Evolutionary conservation across 1,284 basidiomycete species (phyloP), one percentile per base, ranked within the genome.

Genomic region (Ceratobasidium sp.): DNA sequence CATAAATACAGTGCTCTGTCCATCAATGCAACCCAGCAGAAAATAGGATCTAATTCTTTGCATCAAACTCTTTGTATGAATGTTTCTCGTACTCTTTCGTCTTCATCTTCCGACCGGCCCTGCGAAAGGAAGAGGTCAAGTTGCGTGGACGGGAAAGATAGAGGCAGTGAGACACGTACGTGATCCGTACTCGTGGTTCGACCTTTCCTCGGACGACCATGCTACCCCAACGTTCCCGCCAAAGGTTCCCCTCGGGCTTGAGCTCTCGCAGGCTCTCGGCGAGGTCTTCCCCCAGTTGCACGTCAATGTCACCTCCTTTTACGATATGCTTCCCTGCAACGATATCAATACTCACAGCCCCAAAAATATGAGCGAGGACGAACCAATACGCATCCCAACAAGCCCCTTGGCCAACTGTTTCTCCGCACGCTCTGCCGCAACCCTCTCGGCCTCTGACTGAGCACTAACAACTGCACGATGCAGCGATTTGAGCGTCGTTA

Each of bases 221-320:
- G 77, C 87, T 93, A 53, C 91, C 80, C 83, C 95, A 96, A 2
- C 95, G 87, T 79, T 97, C 95, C 54, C 89, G 86, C 86, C 96
- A 97, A 30, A 96, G 81, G 79, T 96, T 97, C 38, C 95, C 95
- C 82, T 97, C 95, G 21, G 93, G 92, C 92, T 95, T 74, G 76
- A 99, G 81, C 63, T 85, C 89, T 61, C 96, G 83, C 76, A 98
- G 81, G 77, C 85, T 94, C 80, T 98, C 96, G 73, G 87, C 91
- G 48, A 98, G 81, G 78, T 98, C 95, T 76, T 98, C 95, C 5
- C 92, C 93, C 0, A 96, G 85, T 80, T 98, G 96, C 16, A 98
- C 95, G 60, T 91, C 90, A 8, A 95, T 84, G 28, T 86, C 83
- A 7, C 83, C 84, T 76, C 88, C 87, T 1, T 86, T 87, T 0